Evolutionary conservation across 2,329 filamentous ascomycete genomes (phyloP).

Genomic region (Botrytis medusae): DNA sequence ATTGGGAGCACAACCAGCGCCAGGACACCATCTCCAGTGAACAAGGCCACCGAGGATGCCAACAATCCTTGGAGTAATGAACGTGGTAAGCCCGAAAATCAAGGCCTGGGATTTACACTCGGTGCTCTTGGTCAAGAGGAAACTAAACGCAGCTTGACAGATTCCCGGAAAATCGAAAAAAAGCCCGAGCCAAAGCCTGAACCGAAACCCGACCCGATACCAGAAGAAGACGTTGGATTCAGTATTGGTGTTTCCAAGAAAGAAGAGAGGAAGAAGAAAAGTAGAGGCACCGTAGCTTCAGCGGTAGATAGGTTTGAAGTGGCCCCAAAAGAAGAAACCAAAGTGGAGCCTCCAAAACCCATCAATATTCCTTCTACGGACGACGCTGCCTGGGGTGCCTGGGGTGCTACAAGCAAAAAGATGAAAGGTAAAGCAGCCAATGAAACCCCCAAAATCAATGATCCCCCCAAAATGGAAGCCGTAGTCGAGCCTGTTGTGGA

Average conservation of each 20-base stretch:
- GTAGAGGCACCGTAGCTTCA: conserved; percentile 35
- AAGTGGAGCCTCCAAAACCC: conserved; percentile 32
- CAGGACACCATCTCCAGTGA: conserved; percentile 23
- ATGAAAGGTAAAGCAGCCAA: conserved; percentile 40
- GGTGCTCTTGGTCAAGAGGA: conserved; percentile 48
- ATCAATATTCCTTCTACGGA: conserved; percentile 34
- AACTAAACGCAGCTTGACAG: conserved; percentile 33
- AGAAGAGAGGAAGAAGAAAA: conserved; percentile 47
- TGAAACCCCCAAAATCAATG: conserved; percentile 28
- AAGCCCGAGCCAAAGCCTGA: conserved; percentile 27
- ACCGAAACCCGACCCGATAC: conserved; percentile 38
- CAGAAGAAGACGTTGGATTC: conserved; percentile 42
- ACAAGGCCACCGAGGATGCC: conserved; percentile 44
- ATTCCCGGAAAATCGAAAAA: conserved; percentile 24
- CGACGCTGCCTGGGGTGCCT: conserved; percentile 55
- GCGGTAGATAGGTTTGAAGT: conserved; percentile 21
- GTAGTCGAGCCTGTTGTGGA: conserved; percentile 40
- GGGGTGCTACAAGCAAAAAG: conserved; percentile 50
- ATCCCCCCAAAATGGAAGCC: conserved; percentile 29
- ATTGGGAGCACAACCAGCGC: conserved; percentile 34
- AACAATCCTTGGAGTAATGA: conserved; percentile 52
- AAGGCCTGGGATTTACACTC: conserved; percentile 50
- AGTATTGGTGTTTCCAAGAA: conserved; percentile 42
- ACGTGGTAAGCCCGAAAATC: conserved; percentile 53
- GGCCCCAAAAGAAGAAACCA: conserved; percentile 32